Evolutionary conservation across 129 eudicot genomes (phyloP), one percentile per base, ranked within the genome.

Genomic region (Solidago caesia): DNA sequence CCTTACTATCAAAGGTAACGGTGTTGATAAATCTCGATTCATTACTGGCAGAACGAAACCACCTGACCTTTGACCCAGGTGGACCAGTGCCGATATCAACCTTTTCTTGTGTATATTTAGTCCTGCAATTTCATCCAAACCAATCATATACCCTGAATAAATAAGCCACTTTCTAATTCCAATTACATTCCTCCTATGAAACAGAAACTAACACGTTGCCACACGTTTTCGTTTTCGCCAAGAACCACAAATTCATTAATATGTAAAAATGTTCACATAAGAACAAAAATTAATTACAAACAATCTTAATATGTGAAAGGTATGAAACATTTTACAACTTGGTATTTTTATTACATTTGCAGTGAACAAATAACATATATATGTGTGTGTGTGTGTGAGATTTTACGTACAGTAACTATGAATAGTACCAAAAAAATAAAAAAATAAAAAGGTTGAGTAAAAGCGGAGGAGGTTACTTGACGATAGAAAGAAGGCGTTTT

Each of bases 11-110:
- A 33, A 94, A 91, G 10, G 96, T 91, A 45, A 94, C 85, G 9
- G 97, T 88, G 79, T 91, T 94, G 59, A 94, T 87, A 69, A 82
- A 94, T 56, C 99, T 85, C 5, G 97, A 80, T 58, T 90, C 91
- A 51, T 91, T 69, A 81, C 97, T 94, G 33, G 67, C 80, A 2
- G 99, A 94, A 16, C 99, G 89, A 65, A 91, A 94, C 99, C 97
- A 94, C 75, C 90, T 83, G 78, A 88, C 72, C 62, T 86, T 88
- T 0, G 99, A 94, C 7, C 97, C 97, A 1, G 94, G 97, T 11
- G 99, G 97, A 2, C 94, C 97, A 6, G 93, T 75, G 15, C 99
- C 99, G 53, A 94, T 91, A 69, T 94, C 83, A 49, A 94, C 91
- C 14, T 74, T 77, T 57, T 94, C 97, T 48, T 85, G 89, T 43